Percentiles rank a stretch among this genome's conserved stretches.
phyloP scores from a whole-genome alignment of 139 green algal genomes.

The Chlorella sp. region DNA sequence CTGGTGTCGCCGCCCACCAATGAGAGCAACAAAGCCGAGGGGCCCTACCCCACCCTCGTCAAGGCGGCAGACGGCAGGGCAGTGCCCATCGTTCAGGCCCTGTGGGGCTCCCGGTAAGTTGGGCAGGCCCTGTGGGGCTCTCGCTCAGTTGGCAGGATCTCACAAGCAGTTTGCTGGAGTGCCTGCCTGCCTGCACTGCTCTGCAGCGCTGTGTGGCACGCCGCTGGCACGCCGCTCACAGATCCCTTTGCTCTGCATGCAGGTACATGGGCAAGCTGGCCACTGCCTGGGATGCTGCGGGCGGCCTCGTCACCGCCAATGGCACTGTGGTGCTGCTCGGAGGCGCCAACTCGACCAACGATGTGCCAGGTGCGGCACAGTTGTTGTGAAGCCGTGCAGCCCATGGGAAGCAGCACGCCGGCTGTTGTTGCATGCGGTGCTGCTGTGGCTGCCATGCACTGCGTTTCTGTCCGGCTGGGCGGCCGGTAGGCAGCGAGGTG shows the following conservation, averaged over 20 bases:
- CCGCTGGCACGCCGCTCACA: not conserved
- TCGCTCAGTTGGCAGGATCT: not conserved
- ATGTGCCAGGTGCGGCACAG: slow-evolving; percentile 6
- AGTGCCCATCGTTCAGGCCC: not conserved
- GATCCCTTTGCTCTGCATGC: not conserved
- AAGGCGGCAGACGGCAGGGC: not conserved
- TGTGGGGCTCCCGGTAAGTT: not conserved
- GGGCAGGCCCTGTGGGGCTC: not conserved
- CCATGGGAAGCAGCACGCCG: too few relatives aligned
- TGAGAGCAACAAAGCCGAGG: not conserved
- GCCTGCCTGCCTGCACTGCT: not conserved
- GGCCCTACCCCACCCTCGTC: slow-evolving; percentile 15
- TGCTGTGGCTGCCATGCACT: too few relatives aligned
- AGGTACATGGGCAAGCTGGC: slow-evolving; percentile 21
- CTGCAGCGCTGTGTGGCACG: not conserved
- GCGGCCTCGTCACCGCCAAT: not conserved
- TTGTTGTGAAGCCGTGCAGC: too few relatives aligned
- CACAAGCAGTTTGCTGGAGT: not conserved
- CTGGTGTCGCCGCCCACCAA: slow-evolving; percentile 3
- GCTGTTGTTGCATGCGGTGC: too few relatives aligned
- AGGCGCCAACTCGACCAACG: slow-evolving; percentile 13
- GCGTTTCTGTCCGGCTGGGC: too few relatives aligned
- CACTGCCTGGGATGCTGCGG: not conserved
- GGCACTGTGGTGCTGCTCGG: slow-evolving; percentile 23
- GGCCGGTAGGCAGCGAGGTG: too few relatives aligned